phyloP scores from a whole-genome alignment of 495 filamentous ascomycete species.

The Pseudoneurospora amorphoporcata region DNA sequence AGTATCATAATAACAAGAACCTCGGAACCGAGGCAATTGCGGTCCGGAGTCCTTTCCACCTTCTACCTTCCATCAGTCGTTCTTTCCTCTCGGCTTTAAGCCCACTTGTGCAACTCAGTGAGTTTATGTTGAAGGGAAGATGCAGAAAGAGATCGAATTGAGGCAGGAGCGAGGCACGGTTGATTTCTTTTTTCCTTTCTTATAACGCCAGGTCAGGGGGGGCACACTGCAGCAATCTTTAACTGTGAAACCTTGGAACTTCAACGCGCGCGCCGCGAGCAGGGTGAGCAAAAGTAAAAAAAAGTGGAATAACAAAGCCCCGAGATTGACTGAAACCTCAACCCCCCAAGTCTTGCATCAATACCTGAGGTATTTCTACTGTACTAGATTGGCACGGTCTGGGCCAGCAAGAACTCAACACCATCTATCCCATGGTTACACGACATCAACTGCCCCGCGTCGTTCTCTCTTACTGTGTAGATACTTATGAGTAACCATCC shows the following conservation, averaged over 20 bases:
- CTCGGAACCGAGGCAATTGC: background rate
- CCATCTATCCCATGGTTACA: background rate
- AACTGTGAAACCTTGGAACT: background rate
- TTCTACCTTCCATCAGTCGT: background rate
- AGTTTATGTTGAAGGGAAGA: background rate
- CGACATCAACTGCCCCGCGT: background rate
- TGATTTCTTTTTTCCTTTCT: background rate
- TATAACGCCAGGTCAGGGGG: background rate
- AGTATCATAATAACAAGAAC: background rate
- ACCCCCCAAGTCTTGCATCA: background rate
- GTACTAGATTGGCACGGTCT: background rate
- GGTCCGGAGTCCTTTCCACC: background rate
- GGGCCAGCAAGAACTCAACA: background rate
- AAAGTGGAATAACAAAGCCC: background rate
- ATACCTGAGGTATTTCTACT: background rate
- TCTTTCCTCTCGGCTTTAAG: background rate
- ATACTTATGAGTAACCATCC: background rate
- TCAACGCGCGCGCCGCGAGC: background rate
- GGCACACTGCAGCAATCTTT: background rate
- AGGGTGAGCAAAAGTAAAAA: background rate
- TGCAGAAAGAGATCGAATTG: background rate
- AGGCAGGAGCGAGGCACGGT: background rate
- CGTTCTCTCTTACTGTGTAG: background rate
- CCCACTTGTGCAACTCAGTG: background rate
- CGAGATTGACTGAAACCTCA: background rate